Conservation (phyloP, 257 asterid species). For the Petrea volubilis region DNA sequence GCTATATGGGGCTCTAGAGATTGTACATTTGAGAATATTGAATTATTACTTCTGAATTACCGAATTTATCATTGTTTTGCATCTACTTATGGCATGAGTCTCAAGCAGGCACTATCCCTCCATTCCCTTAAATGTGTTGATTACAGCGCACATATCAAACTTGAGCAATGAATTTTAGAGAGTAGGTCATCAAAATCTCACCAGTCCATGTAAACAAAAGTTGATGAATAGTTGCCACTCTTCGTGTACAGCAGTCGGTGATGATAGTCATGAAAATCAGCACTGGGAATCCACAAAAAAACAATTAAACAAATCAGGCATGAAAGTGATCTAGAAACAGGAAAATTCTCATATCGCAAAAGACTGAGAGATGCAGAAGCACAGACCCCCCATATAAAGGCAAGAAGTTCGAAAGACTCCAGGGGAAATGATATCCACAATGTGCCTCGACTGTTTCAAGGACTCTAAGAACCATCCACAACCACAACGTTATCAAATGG, state of each 20-base stretch:
- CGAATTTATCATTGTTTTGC: no score
- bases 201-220: slow-evolving; percentile 98
- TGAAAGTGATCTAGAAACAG: slow-evolving; percentile 15
- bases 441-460: slow-evolving; percentile 98
- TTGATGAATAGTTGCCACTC: slow-evolving; percentile 96
- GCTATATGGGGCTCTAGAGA: no score
- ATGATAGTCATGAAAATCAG: slow-evolving; percentile 98
- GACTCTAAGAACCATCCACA: slow-evolving; percentile 98
- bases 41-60: no score
- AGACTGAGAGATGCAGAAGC: slow-evolving; percentile 1
- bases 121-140: neutral
- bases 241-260: slow-evolving; percentile 94
- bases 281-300: slow-evolving; percentile 48
- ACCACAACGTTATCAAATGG: slow-evolving; percentile 90
- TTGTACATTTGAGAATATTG: no score
- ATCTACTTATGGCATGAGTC: no score
- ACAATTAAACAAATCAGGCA: slow-evolving; percentile 29
- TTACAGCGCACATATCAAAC: no score
- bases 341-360: neutral
- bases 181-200: slow-evolving; percentile 38
- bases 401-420: slow-evolving; percentile 92
- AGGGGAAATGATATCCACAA: slow-evolving; percentile 96
- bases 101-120: no score
- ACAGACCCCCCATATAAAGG: slow-evolving; percentile 99
- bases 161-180: neutral